Evolutionary conservation across 768 basidiomycete genomes (phyloP), one percentile per base, ranked within the genome.

Genomic region (Termitomyces sp.): DNA sequence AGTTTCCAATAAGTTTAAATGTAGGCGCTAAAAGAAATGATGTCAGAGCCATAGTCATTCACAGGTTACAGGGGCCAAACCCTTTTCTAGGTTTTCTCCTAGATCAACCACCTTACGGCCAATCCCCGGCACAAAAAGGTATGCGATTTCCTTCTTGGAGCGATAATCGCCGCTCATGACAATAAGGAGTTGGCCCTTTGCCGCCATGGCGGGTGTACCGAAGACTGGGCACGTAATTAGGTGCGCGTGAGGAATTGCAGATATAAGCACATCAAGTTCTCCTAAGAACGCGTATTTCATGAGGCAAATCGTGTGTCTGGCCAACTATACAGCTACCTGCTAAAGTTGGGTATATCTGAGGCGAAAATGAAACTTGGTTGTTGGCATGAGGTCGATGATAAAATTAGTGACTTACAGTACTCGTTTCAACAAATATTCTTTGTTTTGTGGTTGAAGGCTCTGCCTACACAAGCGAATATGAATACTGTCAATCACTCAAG

Each of bases 361-460:
- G 16, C 4, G 45, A 42, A 55, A 53, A 67, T 57, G 64, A 56
- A 45, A 46, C 32, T 4, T 20, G 16, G 4, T 20, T 24, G 24
- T 44, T 46, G 10, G 36, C 32, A 8, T 6, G 33, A 36, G 33
- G 13, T 16, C 3, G 6, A 38, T 30, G 28, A 56, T 46, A 36
- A 38, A 42, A 9, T 20, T 13, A 3, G 7, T 10, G 35, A 48
- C 24, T 57, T 55, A 91, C 90, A 3, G 92, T 95, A 72, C 85
- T 86, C 13, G 88, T 92, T 63, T 95, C 92, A 33, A 93, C 86
- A 61, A 94, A 92, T 47, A 92, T 88, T 68, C 86, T 93, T 62
- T 76, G 70, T 66, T 73, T 77, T 7, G 76, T 67, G 1, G 80
- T 49, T 16, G 53, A 76, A 32, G 78, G 76, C 22, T 65, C 63